These are phyloP conservation scores for Globomyces sp. DNA, from an alignment of 371 early-diverging fungal species.

Conservation along the genomic window DNA sequence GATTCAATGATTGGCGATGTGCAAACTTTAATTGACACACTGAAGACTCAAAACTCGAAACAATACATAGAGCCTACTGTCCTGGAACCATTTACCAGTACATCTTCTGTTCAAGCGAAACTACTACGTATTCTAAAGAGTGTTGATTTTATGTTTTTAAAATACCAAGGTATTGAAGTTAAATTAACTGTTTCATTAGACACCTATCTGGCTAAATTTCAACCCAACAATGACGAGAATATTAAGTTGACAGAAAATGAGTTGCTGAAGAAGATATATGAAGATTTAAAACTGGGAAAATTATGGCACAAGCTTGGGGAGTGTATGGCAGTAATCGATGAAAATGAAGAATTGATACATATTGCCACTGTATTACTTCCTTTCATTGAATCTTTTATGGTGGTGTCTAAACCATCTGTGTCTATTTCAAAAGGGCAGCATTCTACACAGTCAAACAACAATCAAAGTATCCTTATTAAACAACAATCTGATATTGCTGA, in stretches of 20 bases:
- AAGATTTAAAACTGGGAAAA: slow-evolving; percentile 64
- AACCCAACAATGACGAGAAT: not conserved
- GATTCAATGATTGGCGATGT: slow-evolving; percentile 68
- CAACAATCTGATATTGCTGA: slow-evolving; percentile 28
- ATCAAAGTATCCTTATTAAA: slow-evolving; percentile 3
- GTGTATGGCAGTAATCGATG: slow-evolving; percentile 69
- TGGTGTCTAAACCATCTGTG: slow-evolving; percentile 73
- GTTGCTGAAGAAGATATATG: slow-evolving; percentile 59
- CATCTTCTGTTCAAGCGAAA: slow-evolving; percentile 88
- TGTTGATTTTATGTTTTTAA: slow-evolving; percentile 75
- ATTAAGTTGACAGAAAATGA: slow-evolving; percentile 44
- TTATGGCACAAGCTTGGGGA: slow-evolving; percentile 82
- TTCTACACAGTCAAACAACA: not conserved
- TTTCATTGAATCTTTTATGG: slow-evolving; percentile 95
- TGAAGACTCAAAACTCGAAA: slow-evolving; percentile 54
- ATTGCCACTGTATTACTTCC: slow-evolving; percentile 93
- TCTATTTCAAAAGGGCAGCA: slow-evolving; percentile 15
- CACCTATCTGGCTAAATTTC: no score
- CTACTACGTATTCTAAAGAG: slow-evolving; percentile 91
- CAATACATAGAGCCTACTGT: slow-evolving; percentile 59
- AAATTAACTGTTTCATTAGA: no score
- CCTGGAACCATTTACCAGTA: slow-evolving; percentile 65
- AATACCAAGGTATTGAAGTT: slow-evolving; percentile 17
- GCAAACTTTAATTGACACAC: slow-evolving; percentile 55
- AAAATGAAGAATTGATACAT: slow-evolving; percentile 78